phyloP scores from a whole-genome alignment of 306 rosid genomes.

The Trichosanthes truncata region DNA sequence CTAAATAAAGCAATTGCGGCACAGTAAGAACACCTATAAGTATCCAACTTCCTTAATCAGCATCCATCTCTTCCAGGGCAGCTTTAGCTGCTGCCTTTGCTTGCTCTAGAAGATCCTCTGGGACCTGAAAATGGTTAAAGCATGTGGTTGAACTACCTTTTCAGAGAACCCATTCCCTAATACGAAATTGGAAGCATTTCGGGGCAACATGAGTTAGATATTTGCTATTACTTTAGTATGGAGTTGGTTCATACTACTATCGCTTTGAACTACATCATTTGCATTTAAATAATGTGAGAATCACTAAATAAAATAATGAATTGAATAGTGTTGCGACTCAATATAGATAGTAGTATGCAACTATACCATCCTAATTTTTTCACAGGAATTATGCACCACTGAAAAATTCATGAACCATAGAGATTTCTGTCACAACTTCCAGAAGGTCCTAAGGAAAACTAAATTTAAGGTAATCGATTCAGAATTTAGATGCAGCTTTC shows the following conservation, averaged over 20 bases:
- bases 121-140: constrained; percentile 43
- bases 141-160: not conserved
- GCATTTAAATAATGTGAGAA: not conserved
- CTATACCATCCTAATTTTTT: not conserved
- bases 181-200: not conserved
- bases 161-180: not conserved
- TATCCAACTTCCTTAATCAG: constrained; percentile 37
- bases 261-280: not conserved
- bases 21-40: not conserved
- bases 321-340: not conserved
- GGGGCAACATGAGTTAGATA: not conserved
- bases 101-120: constrained; percentile 63
- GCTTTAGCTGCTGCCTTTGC: constrained; percentile 89
- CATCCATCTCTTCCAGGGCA: constrained; percentile 98
- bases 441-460: not conserved
- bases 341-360: not conserved
- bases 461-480: not conserved
- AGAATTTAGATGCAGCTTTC: not conserved
- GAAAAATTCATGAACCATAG: not conserved
- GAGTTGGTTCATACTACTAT: not conserved
- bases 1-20: not conserved
- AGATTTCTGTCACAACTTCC: not conserved
- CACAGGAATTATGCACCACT: not conserved
- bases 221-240: not conserved
- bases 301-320: not conserved